Evolutionary conservation across 1,284 basidiomycete genomes (phyloP).

Genomic region (Pseudozyma pruni): DNA sequence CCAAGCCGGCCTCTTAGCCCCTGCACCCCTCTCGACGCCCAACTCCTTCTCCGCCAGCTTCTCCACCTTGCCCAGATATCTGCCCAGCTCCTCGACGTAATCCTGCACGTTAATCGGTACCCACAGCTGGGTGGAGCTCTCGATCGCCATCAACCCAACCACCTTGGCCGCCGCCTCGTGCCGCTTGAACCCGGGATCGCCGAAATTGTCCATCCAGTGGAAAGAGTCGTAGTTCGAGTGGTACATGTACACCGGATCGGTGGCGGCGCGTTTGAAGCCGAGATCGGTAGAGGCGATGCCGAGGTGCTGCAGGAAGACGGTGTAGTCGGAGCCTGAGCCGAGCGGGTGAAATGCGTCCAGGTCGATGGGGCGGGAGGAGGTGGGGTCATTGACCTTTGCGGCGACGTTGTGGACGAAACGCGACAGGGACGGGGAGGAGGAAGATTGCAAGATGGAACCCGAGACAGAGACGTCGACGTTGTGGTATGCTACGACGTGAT

Average conservation of each 20-base stretch:
- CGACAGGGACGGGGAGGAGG: constrained; percentile 80
- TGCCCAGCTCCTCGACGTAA: constrained; percentile 47
- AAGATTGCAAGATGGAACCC: constrained; percentile 75
- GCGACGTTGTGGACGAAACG: constrained; percentile 78
- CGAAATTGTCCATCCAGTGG: constrained; percentile 79
- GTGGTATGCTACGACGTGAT: constrained; percentile 85
- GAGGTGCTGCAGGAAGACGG: constrained; percentile 75
- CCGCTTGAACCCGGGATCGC: constrained; percentile 79
- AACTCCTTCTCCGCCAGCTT: constrained; percentile 27
- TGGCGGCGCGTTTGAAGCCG: constrained; percentile 60
- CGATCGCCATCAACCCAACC: constrained; percentile 71
- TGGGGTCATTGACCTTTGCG: constrained; percentile 71
- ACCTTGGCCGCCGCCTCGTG: constrained; percentile 77
- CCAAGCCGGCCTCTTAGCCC: constrained; percentile 17
- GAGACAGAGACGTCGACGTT: constrained; percentile 80
- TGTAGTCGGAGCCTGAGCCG: constrained; percentile 76
- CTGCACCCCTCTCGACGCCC: constrained; percentile 5
- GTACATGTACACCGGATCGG: constrained; percentile 71
- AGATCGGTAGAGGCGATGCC: constrained; percentile 69
- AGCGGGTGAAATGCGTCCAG: constrained; percentile 45
- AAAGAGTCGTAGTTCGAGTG: constrained; percentile 79
- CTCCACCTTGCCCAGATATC: constrained; percentile 49
- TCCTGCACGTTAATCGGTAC: constrained; percentile 79
- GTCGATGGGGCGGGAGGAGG: constrained; percentile 17
- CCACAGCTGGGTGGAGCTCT: constrained; percentile 74